Evolutionary conservation across 306 rosid genomes (phyloP), one percentile per base, ranked within the genome.

Genomic region (Cicer chorassanicum): DNA sequence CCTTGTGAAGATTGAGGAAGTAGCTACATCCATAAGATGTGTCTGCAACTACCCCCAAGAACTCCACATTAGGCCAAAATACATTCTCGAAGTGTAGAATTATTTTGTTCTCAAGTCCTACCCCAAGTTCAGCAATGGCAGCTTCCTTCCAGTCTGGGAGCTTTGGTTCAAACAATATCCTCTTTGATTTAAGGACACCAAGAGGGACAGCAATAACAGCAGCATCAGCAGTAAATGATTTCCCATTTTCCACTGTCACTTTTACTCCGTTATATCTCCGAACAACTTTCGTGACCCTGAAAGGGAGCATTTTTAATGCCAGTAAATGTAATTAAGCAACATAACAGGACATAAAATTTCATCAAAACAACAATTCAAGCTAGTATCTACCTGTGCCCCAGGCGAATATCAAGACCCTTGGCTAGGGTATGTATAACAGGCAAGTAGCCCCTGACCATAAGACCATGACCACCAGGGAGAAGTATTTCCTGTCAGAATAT

Each of bases 391-490:
- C 96, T 92, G 78, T 92, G 99, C 45, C 89, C 84, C 70, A 95
- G 81, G 41, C 92, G 99, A 57, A 95, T 87, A 79, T 95, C 98
- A 38, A 95, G 89, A 80, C 99, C 98, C 83, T 90, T 95, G 53
- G 98, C 99, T 14, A 95, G 91, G 46, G 97, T 92, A 83, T 90
- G 88, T 70, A 95, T 86, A 53, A 95, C 97, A 63, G 99, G 99
- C 70, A 90, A 82, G 81, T 95, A 95, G n/a, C 98, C 99, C 78
- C 98, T 84, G 59, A 92, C 93, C 99, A 95, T 95, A 29, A 95
- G 96, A 66, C 99, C 99, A 68, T 95, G 99, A 65, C 99, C 99
- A 75, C 99, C 99, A 81, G 99, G 98, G 71, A 92, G 95, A 64
- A 95, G 83, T 49, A 80, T 97, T 80, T 95, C 99, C 99, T 95